These are phyloP conservation scores for Eremothecium gossypii DNA, from an alignment of 1,139 yeast genomes.

Conservation along the genomic window DNA sequence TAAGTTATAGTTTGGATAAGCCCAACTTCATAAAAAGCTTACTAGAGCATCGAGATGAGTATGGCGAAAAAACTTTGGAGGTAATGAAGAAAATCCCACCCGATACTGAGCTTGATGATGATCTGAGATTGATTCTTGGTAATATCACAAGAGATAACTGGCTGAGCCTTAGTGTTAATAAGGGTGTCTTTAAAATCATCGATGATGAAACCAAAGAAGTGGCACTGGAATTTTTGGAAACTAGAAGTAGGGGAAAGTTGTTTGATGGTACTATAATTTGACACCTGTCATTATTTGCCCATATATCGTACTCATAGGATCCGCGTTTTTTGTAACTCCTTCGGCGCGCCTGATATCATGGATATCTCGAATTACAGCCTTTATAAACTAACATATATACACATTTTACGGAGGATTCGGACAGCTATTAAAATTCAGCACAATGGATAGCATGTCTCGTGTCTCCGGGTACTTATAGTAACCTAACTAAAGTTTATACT, in stretches of 20 bases:
- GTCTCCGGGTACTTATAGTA: too few species aligned
- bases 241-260: slow-evolving; percentile 38
- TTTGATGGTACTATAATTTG: slow-evolving; percentile 24
- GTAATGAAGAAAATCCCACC: slow-evolving; percentile 59
- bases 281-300: too few species aligned
- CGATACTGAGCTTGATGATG: slow-evolving; percentile 52
- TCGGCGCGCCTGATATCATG: too few species aligned
- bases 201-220: slow-evolving; percentile 46
- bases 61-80: slow-evolving; percentile 54
- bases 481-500: too few species aligned
- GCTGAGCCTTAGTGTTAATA: slow-evolving; percentile 47
- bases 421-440: too few species aligned
- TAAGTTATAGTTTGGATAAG: slow-evolving; percentile 60
- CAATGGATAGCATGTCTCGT: too few species aligned
- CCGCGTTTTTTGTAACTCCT: too few species aligned
- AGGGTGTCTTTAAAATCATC: slow-evolving; percentile 53
- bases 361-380: too few species aligned
- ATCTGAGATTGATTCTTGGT: slow-evolving; percentile 48
- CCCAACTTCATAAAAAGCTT: slow-evolving; percentile 70
- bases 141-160: slow-evolving; percentile 61
- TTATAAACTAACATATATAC: too few species aligned
- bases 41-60: slow-evolving; percentile 58
- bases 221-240: slow-evolving; percentile 33
- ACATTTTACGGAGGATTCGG: too few species aligned
- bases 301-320: too few species aligned